Evolutionary conservation across 1,284 basidiomycete genomes (phyloP), one percentile per base, ranked within the genome.

Genomic region (Tilletia walkeri): DNA sequence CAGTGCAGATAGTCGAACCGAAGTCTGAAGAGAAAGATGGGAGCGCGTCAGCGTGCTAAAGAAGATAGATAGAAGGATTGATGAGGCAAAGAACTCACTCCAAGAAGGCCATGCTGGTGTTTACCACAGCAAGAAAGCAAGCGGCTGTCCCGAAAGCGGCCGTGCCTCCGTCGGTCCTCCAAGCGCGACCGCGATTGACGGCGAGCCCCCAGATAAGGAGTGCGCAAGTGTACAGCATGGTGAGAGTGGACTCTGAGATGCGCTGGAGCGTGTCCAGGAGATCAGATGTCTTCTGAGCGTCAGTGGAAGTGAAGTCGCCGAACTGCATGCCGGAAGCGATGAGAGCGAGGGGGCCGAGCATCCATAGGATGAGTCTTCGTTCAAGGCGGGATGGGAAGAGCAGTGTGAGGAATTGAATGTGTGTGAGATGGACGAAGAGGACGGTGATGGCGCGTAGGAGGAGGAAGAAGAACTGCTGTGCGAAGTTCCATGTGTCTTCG

Each of bases 351-450:
- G 95, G 95, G 5, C 91, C 93, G 12, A 98, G 89, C 48, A 96
- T 87, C 74, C 89, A 87, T 78, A 94, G 90, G 71, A 99, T 95
- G 66, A 99, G 88, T 30, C 91, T 87, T 3, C 89, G 90, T 85
- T 99, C 96, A 48, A 95, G 88, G n/a, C 88, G 86, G 4, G 96
- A 98, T 0, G 95, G 95, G 82, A 93, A 99, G 20, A 99, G 88
- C 4, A 99, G 88, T 2, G 95, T 96, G 69, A 99, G 87, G 85
- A 98, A 98, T 84, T 99, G 96, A 69, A 99, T 97, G 85, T 99
- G 95, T 0, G 95, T 67, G 30, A 79, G 72, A 72, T 95, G 94
- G 39, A 93, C 91, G 56, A 96, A 85, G 7, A 89, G 91, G 9
- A 91, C 92, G 9, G 92, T 92, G 10, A 92, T 88, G 1, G 92